Conservation (phyloP, 805 yeast genomes). For the Zygotorulaspora florentina region DNA sequence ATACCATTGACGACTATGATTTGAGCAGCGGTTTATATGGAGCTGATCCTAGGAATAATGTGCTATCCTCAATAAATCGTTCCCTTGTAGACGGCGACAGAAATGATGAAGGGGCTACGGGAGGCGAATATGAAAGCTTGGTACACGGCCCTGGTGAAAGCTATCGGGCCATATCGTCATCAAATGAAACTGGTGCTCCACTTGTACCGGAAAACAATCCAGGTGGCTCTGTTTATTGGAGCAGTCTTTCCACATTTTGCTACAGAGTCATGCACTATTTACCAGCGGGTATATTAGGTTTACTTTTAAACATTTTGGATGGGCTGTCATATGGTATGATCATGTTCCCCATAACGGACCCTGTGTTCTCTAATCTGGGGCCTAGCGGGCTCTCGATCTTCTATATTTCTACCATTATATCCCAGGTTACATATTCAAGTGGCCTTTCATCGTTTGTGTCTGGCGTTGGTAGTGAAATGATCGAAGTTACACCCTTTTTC, state of each 20-base stretch:
- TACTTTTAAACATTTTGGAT: slow-evolving; percentile 80
- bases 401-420: slow-evolving; percentile 83
- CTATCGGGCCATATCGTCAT: slow-evolving; percentile 8
- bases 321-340: slow-evolving; percentile 97
- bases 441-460: slow-evolving; percentile 89
- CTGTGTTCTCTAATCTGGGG: slow-evolving; percentile 71
- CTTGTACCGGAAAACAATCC: slow-evolving; percentile 1
- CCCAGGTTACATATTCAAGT: slow-evolving; percentile 80
- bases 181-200: not conserved
- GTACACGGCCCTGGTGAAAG: slow-evolving; percentile 8
- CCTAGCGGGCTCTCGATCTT: slow-evolving; percentile 92
- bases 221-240: slow-evolving; percentile 1
- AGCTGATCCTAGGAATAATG: slow-evolving; percentile 2
- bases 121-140: slow-evolving; percentile 7
- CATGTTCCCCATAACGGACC: slow-evolving; percentile 84
- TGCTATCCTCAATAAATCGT: not conserved
- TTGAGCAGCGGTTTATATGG: not conserved
- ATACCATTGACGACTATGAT: not conserved
- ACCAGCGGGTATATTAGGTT: slow-evolving; percentile 85
- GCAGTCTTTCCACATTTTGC: not conserved
- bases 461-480: slow-evolving; percentile 98
- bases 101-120: slow-evolving; percentile 1
- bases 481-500: slow-evolving; percentile 97
- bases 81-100: not conserved
- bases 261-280: slow-evolving; percentile 24